These are phyloP conservation scores for Lathyrus tuberosus DNA, from an alignment of 306 rosid genomes.

Conservation along the genomic window DNA sequence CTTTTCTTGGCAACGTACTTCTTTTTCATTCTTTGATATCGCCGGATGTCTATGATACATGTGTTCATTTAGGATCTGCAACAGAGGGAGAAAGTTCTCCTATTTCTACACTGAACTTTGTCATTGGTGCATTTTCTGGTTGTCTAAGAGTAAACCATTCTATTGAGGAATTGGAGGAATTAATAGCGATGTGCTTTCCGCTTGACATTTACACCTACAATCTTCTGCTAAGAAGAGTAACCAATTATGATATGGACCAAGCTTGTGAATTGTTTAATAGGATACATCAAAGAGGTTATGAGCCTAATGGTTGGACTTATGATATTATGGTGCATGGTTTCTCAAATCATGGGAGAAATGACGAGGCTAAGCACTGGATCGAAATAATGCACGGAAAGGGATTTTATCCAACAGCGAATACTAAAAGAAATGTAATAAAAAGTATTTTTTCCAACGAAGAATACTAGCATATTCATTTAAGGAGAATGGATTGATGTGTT, in stretches of 20 bases:
- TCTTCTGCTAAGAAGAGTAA: conserved; percentile 58
- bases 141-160: conserved; percentile 42
- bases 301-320: conserved; percentile 70
- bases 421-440: conserved; percentile 32
- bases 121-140: conserved; percentile 71
- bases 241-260: conserved; percentile 47
- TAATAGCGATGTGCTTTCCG: conserved; percentile 69
- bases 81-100: conserved; percentile 43
- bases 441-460: conserved; percentile 48
- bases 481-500: conserved; percentile 23
- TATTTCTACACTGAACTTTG: conserved; percentile 50
- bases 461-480: conserved; percentile 30
- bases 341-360: conserved; percentile 55
- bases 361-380: conserved; percentile 58
- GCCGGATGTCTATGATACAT: conserved; percentile 53
- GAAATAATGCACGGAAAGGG: conserved; percentile 59
- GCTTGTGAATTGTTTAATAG: conserved; percentile 58
- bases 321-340: conserved; percentile 61
- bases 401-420: conserved; percentile 43
- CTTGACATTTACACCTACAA: conserved; percentile 66
- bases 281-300: conserved; percentile 60
- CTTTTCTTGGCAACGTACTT: conserved; percentile 72
- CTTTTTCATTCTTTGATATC: conserved; percentile 61
- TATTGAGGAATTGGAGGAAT: conserved; percentile 57
- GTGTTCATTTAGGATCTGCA: conserved; percentile 50